A percentile compares a stretch with the other conserved stretches of the same genome.
phyloP scores from a whole-genome alignment of 306 rosid species.

The Lathyrus oleraceus region DNA sequence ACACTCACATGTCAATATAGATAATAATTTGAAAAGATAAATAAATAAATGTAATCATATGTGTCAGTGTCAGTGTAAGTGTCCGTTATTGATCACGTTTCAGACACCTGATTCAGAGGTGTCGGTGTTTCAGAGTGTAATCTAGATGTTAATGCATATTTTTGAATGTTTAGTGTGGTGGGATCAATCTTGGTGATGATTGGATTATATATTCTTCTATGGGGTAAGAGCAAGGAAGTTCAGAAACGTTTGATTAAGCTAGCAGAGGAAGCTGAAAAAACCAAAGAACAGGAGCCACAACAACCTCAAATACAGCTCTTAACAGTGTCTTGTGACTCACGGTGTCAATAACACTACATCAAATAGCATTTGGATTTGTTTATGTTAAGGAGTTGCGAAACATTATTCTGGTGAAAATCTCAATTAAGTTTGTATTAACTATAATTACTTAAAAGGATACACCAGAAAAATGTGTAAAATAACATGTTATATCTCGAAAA shows the following conservation, averaged over 20 bases:
- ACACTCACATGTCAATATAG: too few relatives aligned
- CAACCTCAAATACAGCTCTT: slow-evolving; percentile 45
- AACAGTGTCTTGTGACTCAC: slow-evolving; percentile 47
- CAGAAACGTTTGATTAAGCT: slow-evolving; percentile 41
- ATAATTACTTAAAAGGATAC: slow-evolving; percentile 10
- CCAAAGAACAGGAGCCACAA: slow-evolving; percentile 54
- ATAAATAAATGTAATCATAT: too few relatives aligned
- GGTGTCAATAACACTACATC: slow-evolving; percentile 27
- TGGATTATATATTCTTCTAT: slow-evolving; percentile 79
- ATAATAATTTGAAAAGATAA: too few relatives aligned
- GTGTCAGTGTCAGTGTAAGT: too few relatives aligned
- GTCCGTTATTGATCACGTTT: too few relatives aligned
- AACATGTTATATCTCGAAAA: neutral
- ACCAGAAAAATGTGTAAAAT: slow-evolving; percentile 10
- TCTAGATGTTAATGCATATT: neutral
- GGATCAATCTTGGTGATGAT: slow-evolving; percentile 77
- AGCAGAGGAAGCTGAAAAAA: slow-evolving; percentile 47
- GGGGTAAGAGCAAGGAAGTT: slow-evolving; percentile 88
- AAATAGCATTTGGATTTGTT: neutral
- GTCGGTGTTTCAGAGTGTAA: too few relatives aligned
- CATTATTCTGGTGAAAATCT: neutral
- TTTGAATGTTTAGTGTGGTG: slow-evolving; percentile 47
- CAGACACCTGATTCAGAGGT: too few relatives aligned
- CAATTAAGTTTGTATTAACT: neutral
- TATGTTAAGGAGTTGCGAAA: neutral